Conservation (phyloP, 192 early-diverging fungal species). For the Umbelopsis isabellina region DNA sequence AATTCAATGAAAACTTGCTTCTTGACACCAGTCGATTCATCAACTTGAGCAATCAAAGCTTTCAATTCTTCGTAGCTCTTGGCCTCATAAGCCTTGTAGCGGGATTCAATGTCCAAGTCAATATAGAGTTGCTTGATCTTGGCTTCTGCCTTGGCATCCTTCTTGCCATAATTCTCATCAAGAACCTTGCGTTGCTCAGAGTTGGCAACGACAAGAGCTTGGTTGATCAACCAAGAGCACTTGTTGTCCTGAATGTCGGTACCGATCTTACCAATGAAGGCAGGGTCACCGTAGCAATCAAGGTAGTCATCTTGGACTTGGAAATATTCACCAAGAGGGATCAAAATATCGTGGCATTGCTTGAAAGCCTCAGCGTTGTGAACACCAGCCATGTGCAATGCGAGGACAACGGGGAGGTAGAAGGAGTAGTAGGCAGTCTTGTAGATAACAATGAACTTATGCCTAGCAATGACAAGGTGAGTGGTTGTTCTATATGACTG, state of each 20-base stretch:
- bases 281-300: conserved; percentile 93
- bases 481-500: neutral
- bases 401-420: conserved; percentile 95
- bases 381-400: conserved; percentile 89
- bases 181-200: conserved; percentile 85
- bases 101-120: conserved; percentile 75
- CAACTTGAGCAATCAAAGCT: conserved; percentile 79
- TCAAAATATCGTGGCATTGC: conserved; percentile 82
- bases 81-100: conserved; percentile 92
- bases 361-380: conserved; percentile 78
- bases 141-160: conserved; percentile 72
- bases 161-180: conserved; percentile 91
- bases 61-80: conserved; percentile 73
- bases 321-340: conserved; percentile 98
- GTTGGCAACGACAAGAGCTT: conserved; percentile 79
- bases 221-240: conserved; percentile 97
- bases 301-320: conserved; percentile 98
- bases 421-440: conserved; percentile 99
- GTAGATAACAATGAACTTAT: conserved; percentile 94
- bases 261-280: conserved; percentile 97
- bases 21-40: conserved; percentile 74
- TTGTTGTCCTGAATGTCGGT: conserved; percentile 99
- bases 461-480: conserved; percentile 37
- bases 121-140: conserved; percentile 85
- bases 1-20: conserved; percentile 87